Evolutionary conservation across 2,329 filamentous ascomycete species (phyloP), one percentile per base, ranked within the genome.

Genomic region (Diatrype stigma): DNA sequence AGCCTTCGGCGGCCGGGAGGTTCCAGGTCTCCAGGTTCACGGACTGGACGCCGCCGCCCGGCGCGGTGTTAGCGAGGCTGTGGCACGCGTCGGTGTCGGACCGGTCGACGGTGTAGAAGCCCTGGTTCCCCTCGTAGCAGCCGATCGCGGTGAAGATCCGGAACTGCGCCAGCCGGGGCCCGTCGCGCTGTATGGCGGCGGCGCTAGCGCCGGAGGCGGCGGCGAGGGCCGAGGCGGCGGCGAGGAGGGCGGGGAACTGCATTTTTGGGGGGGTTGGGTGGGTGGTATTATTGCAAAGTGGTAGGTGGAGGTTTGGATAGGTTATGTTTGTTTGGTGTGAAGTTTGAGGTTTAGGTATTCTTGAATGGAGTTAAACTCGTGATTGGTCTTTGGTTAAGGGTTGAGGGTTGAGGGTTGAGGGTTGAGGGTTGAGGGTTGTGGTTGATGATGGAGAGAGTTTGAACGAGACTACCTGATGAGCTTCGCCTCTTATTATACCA

Each of bases 51-150:
- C 37, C 46, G 10, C 48, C 16, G 6, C 32, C 73, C 60, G 79
- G 73, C 63, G 84, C 78, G 55, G 73, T 67, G 16, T 67, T 22
- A 65, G 78, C 75, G 71, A 86, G 84, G 67, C 71, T 69, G 12
- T 64, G 38, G 57, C 63, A 65, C 16, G 19, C 22, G 44, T 55
- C 53, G 16, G 40, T 40, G 40, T 63, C 60, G 34, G 57, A 56
- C 19, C 51, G 3, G 48, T 64, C 61, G 48, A 63, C 58, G 12
- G 58, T 60, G 53, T 55, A 61, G 52, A 63, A 63, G 44, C 62
- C 62, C 34, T 56, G 44, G 59, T 64, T 64, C 26, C 51, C 51
- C 0, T 51, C 57, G 28, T 30, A 17, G 56, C 63, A 65, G 32
- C 58, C 61, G 2, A 47, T 32, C 8, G 55, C 61, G 42, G 58